A percentile compares a stretch with the other conserved stretches of the same genome.
Conservation (phyloP, 2,329 filamentous ascomycete species). For the Trichoderma semiorbis region DNA sequence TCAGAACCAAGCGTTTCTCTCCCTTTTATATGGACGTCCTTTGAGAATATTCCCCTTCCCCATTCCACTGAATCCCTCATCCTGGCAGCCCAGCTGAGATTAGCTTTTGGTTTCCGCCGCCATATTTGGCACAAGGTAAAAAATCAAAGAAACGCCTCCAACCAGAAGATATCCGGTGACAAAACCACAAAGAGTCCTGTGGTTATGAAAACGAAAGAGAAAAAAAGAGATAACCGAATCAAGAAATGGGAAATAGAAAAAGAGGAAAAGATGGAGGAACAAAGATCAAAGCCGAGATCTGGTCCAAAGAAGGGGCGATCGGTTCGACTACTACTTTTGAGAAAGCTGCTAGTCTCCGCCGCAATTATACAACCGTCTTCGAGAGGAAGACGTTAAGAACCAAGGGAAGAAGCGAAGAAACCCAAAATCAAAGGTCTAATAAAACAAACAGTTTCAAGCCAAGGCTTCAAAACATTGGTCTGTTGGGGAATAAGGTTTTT, state of each 20-base stretch:
- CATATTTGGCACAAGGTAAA: neutral
- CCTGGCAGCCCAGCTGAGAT: conserved; percentile 9
- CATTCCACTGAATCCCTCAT: neutral
- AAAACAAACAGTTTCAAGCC: conserved; percentile 24
- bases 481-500: neutral
- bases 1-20: conserved; percentile 3
- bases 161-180: neutral
- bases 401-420: neutral
- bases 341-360: neutral
- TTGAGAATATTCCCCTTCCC: neutral
- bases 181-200: conserved; percentile 4
- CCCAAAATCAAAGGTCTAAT: conserved; percentile 18
- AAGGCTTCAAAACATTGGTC: conserved; percentile 6
- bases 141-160: conserved; percentile 12
- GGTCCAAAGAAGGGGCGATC: neutral
- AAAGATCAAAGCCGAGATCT: neutral
- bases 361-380: conserved; percentile 20
- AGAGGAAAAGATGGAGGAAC: conserved; percentile 16
- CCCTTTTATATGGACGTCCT: conserved; percentile 4
- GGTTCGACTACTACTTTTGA: neutral
- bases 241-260: conserved; percentile 15
- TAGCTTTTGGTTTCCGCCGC: conserved; percentile 15
- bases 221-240: conserved; percentile 11
- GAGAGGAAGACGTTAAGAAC: neutral
- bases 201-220: neutral